These are phyloP conservation scores for Lepiota venenata DNA, from an alignment of 768 basidiomycete genomes.

Conservation along the genomic window DNA sequence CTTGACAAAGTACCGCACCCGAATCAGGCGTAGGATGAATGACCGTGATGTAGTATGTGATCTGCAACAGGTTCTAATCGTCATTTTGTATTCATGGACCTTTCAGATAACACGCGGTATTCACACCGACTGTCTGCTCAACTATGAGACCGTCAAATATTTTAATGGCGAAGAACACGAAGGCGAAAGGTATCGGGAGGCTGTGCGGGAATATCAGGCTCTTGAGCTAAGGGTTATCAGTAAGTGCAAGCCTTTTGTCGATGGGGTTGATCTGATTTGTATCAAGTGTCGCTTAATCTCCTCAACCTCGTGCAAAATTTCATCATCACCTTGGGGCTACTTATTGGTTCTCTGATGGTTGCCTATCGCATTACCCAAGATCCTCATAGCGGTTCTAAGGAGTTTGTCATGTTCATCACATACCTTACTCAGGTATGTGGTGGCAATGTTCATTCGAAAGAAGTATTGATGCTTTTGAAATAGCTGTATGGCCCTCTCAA, in stretches of 20 bases:
- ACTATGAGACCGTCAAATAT: slow-evolving; percentile 86
- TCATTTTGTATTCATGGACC: neutral
- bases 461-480: neutral
- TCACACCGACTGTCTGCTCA: slow-evolving; percentile 76
- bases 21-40: slow-evolving; percentile 75
- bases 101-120: slow-evolving; percentile 72
- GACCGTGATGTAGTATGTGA: slow-evolving; percentile 69
- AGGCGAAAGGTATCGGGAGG: slow-evolving; percentile 62
- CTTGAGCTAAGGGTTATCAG: slow-evolving; percentile 74
- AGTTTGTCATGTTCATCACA: slow-evolving; percentile 79
- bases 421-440: slow-evolving; percentile 72
- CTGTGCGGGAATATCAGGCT: slow-evolving; percentile 70
- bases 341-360: slow-evolving; percentile 80
- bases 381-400: slow-evolving; percentile 41
- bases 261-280: slow-evolving; percentile 9
- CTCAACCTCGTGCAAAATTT: slow-evolving; percentile 79
- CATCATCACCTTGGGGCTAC: slow-evolving; percentile 77
- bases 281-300: slow-evolving; percentile 62
- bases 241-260: slow-evolving; percentile 28
- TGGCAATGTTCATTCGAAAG: neutral
- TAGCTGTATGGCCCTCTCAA: slow-evolving; percentile 74
- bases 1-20: slow-evolving; percentile 72
- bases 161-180: slow-evolving; percentile 88
- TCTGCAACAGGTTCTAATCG: neutral
- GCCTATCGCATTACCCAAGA: slow-evolving; percentile 61